phyloP scores from a whole-genome alignment of 345 rosid species.

The Draba incana region DNA sequence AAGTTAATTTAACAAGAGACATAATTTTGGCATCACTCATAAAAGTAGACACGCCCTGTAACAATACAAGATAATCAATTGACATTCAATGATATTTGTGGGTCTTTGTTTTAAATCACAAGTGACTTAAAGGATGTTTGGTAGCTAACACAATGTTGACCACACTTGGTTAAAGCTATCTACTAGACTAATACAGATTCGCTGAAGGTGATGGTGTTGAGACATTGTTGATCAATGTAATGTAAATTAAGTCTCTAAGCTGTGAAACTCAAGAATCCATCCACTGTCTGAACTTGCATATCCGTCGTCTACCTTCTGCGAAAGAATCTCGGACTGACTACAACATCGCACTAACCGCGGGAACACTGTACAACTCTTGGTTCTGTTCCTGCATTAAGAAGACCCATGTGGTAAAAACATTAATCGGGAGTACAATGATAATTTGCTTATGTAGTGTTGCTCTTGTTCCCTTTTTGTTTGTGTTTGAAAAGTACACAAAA shows the following conservation, averaged over 20 bases:
- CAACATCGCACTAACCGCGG: constrained; percentile 66
- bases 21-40: too few species aligned
- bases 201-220: too few species aligned
- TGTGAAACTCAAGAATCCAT: constrained; percentile 33
- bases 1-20: too few species aligned
- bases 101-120: too few species aligned
- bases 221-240: constrained; percentile 12
- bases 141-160: too few species aligned
- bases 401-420: too few species aligned
- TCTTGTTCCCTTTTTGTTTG: too few species aligned
- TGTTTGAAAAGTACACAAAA: too few species aligned
- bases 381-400: constrained; percentile 61
- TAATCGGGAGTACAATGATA: too few species aligned
- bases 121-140: too few species aligned
- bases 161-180: background rate
- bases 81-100: background rate
- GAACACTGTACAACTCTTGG: constrained; percentile 51
- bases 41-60: background rate
- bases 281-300: constrained; percentile 83
- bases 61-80: background rate
- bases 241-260: constrained; percentile 21
- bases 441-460: too few species aligned
- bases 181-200: background rate
- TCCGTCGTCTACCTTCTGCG: constrained; percentile 74
- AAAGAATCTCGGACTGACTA: constrained; percentile 79